Evolutionary conservation across 257 asterid species (phyloP).

Genomic region (Solanum piurae): DNA sequence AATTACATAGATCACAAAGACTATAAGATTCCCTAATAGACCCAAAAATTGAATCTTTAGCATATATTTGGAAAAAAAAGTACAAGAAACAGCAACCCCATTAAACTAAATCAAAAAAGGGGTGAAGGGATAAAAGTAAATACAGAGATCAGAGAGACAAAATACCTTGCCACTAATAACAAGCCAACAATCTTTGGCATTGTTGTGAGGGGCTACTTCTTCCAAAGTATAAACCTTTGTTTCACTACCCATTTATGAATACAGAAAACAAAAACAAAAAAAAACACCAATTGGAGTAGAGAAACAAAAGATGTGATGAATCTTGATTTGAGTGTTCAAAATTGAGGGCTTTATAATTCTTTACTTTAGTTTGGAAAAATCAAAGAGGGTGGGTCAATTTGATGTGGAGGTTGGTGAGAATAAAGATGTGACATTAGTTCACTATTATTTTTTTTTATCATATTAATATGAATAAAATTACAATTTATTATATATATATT

Average conservation of each 20-base stretch:
- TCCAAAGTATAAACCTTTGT: constrained; percentile 1
- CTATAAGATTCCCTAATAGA: background rate
- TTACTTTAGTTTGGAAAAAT: background rate
- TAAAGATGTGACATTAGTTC: background rate
- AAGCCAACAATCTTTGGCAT: constrained; percentile 9
- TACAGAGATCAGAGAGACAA: background rate
- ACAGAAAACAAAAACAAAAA: background rate
- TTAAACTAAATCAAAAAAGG: background rate
- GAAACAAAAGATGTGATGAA: background rate
- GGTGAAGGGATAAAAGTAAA: background rate
- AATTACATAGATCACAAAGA: background rate
- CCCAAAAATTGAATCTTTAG: background rate
- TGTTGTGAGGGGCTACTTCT: constrained; percentile 4
- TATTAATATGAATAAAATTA: background rate
- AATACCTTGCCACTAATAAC: constrained; percentile 7
- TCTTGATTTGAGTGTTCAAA: background rate
- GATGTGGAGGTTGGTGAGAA: background rate
- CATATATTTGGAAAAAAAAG: background rate
- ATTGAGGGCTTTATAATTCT: background rate
- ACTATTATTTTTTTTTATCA: background rate
- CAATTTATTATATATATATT: too few relatives aligned
- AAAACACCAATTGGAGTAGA: background rate
- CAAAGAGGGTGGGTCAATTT: background rate
- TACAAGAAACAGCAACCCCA: background rate
- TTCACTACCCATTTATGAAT: background rate